A percentile compares a stretch with the other conserved stretches of the same genome.
Evolutionary conservation across 2,329 filamentous ascomycete species (phyloP).

Genomic region (Colletotrichum siamense): DNA sequence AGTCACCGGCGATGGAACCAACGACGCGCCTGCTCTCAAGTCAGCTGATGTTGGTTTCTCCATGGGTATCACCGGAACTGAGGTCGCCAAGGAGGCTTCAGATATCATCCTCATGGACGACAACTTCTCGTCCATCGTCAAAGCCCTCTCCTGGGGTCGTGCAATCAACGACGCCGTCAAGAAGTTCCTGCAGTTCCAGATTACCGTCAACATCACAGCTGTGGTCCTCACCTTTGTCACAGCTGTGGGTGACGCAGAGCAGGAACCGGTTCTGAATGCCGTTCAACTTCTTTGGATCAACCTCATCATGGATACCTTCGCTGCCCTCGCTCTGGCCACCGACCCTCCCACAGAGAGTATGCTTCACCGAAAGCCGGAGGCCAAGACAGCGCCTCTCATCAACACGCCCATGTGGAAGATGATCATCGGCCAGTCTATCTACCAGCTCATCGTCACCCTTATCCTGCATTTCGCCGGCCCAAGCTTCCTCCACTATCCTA

Average conservation of each 20-base stretch:
- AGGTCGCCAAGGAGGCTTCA: conserved; percentile 68
- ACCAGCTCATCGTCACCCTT: conserved; percentile 73
- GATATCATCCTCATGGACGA: conserved; percentile 69
- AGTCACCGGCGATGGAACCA: conserved; percentile 71
- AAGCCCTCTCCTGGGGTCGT: conserved; percentile 66
- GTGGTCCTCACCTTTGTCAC: conserved; percentile 80
- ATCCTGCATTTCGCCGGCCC: conserved; percentile 70
- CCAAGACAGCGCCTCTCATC: conserved; percentile 76
- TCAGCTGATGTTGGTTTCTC: conserved; percentile 73
- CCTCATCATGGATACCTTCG: conserved; percentile 85
- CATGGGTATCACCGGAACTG: conserved; percentile 71
- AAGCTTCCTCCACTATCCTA: conserved; percentile 58
- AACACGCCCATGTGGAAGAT: conserved; percentile 87
- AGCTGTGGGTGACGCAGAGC: conserved; percentile 67
- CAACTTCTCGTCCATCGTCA: conserved; percentile 67
- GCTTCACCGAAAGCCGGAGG: conserved; percentile 75
- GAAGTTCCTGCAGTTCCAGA: conserved; percentile 70
- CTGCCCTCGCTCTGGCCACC: conserved; percentile 76
- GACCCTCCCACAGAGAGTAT: conserved; percentile 74
- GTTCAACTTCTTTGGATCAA: conserved; percentile 86
- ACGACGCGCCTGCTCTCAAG: conserved; percentile 70
- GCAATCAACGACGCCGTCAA: conserved; percentile 69
- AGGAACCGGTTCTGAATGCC: conserved; percentile 75
- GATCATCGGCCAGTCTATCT: conserved; percentile 82
- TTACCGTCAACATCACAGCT: conserved; percentile 81